Percentiles rank a stretch among this genome's conserved stretches.
Evolutionary conservation across 495 filamentous ascomycete genomes (phyloP).

Genomic region (Staphylotrichum longicolle): DNA sequence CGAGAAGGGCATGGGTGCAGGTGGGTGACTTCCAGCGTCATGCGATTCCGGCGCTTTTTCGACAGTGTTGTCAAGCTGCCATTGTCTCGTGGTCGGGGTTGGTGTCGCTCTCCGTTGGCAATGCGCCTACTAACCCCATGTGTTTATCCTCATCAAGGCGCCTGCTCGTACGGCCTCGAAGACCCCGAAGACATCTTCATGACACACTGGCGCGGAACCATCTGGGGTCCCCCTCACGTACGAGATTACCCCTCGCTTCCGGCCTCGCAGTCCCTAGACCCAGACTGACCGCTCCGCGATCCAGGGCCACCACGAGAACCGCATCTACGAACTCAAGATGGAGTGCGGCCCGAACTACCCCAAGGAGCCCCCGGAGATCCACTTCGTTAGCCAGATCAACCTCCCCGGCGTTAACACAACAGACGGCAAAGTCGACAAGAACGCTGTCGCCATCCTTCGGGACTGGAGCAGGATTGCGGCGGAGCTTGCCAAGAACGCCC

Average conservation of each 20-base stretch:
- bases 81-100: no score
- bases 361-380: constrained; percentile 79
- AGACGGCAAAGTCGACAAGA: constrained; percentile 81
- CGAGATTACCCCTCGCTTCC: not conserved
- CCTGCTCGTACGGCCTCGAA: constrained; percentile 93
- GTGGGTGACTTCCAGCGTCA: constrained; percentile 44
- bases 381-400: constrained; percentile 92
- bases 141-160: constrained; percentile 55
- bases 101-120: not conserved
- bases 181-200: constrained; percentile 95
- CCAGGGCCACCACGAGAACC: constrained; percentile 94
- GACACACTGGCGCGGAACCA: constrained; percentile 98
- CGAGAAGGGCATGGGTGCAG: constrained; percentile 94
- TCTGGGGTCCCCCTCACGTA: constrained; percentile 95
- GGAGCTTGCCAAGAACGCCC: constrained; percentile 58
- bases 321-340: constrained; percentile 97
- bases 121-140: not conserved
- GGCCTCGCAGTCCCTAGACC: not conserved
- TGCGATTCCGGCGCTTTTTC: no score
- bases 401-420: constrained; percentile 82
- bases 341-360: constrained; percentile 92
- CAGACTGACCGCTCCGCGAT: constrained; percentile 15
- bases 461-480: constrained; percentile 89
- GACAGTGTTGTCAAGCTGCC: no score
- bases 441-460: constrained; percentile 74